Evolutionary conservation across 345 rosid genomes (phyloP), one percentile per base, ranked within the genome.

Genomic region (Laguncularia racemosa): DNA sequence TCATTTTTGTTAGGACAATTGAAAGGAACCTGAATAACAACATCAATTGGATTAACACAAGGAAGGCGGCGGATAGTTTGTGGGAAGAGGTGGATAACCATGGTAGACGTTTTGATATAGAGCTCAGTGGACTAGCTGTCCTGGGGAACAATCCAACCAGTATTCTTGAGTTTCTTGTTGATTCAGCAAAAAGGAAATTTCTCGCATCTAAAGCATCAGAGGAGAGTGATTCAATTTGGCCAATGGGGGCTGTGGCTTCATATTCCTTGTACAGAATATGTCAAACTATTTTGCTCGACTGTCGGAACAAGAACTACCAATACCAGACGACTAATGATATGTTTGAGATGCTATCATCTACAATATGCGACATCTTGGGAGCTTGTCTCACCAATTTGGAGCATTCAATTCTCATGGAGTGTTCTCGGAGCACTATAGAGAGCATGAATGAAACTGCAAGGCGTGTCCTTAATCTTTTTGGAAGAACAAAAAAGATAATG

Each of bases 231-330:
- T 76, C 86, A n/a, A 73, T 65, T 16, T 92, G 98, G 98, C 93
- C 93, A 11, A 28, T 72, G 57, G 81, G 73, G 65, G 73, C 71
- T 26, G 55, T 83, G 69, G 89, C 95, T 10, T 90, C 95, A 10
- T 74, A 89, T 68, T 86, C 93, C 68, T 84, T 89, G 96, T 84
- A 89, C 50, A 62, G 89, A 69, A 71, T 84, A 60, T 77, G 84
- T 67, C 73, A 74, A 69, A 80, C 89, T 50, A 67, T 84, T 53
- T 69, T 89, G 59, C 76, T 68, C 12, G 61, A 57, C 12, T 60
- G 69, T 60, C 59, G n/a, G 52, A 48, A 19, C 2, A 13, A 69
- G 45, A 56, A 67, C 62, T 52, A 65, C 26, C 69, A 64, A 45
- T 64, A 58, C n/a, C 49, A 16, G 57, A 71, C 44, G 26, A 62